Percentiles rank a stretch among this genome's conserved stretches.
phyloP scores from a whole-genome alignment of 192 early-diverging fungal genomes.

The Coemansia sp. region DNA sequence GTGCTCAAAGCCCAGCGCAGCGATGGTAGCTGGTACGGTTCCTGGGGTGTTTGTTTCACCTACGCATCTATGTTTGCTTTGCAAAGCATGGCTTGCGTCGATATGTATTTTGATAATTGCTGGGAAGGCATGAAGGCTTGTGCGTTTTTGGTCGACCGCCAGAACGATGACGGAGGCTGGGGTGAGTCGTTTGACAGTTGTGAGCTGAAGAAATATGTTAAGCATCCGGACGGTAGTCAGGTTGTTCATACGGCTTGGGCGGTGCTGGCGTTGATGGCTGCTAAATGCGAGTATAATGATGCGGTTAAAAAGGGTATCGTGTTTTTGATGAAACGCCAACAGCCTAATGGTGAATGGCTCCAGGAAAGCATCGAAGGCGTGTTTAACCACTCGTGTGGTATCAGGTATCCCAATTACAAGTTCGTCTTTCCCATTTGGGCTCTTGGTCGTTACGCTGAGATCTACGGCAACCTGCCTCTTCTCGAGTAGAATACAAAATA shows the following conservation, averaged over 20 bases:
- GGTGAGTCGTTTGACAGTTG: constrained; percentile 87
- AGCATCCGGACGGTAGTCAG: constrained; percentile 66
- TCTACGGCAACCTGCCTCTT: constrained; percentile 62
- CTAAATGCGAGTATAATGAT: constrained; percentile 74
- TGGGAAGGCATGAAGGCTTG: constrained; percentile 74
- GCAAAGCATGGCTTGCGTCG: constrained; percentile 78
- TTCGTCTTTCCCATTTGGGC: constrained; percentile 92
- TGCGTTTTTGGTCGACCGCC: constrained; percentile 87
- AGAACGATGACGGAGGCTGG: constrained; percentile 94
- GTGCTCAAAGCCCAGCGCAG: constrained; percentile 69
- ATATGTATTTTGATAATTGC: constrained; percentile 79
- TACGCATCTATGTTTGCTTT: constrained; percentile 94
- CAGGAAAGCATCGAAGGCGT: constrained; percentile 98
- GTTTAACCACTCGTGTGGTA: constrained; percentile 88
- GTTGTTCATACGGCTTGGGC: constrained; percentile 93
- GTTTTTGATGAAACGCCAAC: constrained; percentile 84
- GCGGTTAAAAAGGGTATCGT: constrained; percentile 63
- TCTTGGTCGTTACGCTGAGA: constrained; percentile 75
- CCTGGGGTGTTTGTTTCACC: constrained; percentile 97
- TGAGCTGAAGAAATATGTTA: constrained; percentile 44
- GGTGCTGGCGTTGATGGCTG: constrained; percentile 84
- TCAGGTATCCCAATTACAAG: constrained; percentile 94
- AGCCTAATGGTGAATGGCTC: constrained; percentile 88
- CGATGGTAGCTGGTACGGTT: constrained; percentile 93
- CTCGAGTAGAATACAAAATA: constrained; percentile 14